Base-by-base conservation (phyloP, 441 rosid species). In the Erysimum cheiri region DNA sequence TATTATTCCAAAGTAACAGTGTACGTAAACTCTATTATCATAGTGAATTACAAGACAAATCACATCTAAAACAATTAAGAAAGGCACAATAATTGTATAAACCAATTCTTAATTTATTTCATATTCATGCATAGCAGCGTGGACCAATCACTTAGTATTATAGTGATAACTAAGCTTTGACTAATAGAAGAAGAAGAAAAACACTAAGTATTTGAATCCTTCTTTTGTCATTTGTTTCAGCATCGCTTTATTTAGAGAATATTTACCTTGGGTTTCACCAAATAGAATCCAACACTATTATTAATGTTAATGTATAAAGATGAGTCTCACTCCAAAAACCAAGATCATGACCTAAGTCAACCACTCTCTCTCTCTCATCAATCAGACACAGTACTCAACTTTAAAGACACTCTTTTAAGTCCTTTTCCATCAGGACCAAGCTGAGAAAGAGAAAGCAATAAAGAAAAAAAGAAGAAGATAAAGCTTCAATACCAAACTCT, bases 381-480 rank as follows among this genome's bases (percentile, higher is more conserved):
- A 57, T 47, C 66, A 69, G 67, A 57, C 55, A 70, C 62, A 32
- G 67, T 56, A 29, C 43, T 39, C 70, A 29, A 57, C 74, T 69
- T 69, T 75, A 75, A 75, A 75, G 71, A 49, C 60, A 37, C 64
- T 44, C 44, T 55, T 48, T 54, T 11, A 15, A 74, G 69, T 55
- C 73, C 73, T 67, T 74, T 69, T 55, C 70, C 74, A 53, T 54
- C 29, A 68, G 33, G 75, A 69, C 60, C 65, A 68, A 56, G 11
- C 62, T 41, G 8, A 62, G 74, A 74, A 68, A 74, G 74, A 68
- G 64, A 74, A 68, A 74, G 78, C 73, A 60, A 68, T 68, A 74
- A 60, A 67, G 50, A 60, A 7, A 58, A 14, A 7, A 22, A 58
- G 46, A 54, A 24, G 17, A 47, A 32, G 26, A 68, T 37, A 69